phyloP scores from a whole-genome alignment of 257 asterid genomes.

The Solanum etuberosum region DNA sequence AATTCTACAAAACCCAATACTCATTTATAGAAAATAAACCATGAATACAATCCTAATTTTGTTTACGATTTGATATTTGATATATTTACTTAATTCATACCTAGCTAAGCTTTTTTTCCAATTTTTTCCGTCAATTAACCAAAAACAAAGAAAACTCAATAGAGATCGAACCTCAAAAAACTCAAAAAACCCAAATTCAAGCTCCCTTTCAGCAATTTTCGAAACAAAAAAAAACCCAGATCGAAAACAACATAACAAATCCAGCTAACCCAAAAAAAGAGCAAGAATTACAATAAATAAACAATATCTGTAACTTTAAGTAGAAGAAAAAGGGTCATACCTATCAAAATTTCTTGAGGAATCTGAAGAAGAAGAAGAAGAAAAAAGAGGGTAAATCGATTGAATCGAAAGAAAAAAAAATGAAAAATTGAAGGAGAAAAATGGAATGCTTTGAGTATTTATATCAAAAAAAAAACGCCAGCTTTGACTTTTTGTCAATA shows the following conservation, averaged over 20 bases:
- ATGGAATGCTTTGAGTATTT: not conserved
- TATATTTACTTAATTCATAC: not conserved
- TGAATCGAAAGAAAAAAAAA: not conserved
- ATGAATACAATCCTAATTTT: not conserved
- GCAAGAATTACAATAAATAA: not conserved
- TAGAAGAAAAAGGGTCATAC: not conserved
- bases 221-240: not conserved
- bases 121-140: not conserved
- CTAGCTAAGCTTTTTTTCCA: not conserved
- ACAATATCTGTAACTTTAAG: not conserved
- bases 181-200: not conserved
- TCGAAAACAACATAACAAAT: not conserved
- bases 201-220: not conserved
- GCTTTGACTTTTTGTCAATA: not conserved
- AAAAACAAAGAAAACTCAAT: not conserved
- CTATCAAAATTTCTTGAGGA: not conserved
- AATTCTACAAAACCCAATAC: not conserved
- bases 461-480: not conserved
- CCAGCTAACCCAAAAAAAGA: not conserved
- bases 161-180: not conserved
- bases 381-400: not conserved
- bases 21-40: not conserved
- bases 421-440: not conserved
- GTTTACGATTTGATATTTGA: not conserved
- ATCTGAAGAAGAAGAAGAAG: not conserved